These are phyloP conservation scores for Entelexis sorbosivorans DNA, from an alignment of 1,139 yeast genomes.

Conservation along the genomic window DNA sequence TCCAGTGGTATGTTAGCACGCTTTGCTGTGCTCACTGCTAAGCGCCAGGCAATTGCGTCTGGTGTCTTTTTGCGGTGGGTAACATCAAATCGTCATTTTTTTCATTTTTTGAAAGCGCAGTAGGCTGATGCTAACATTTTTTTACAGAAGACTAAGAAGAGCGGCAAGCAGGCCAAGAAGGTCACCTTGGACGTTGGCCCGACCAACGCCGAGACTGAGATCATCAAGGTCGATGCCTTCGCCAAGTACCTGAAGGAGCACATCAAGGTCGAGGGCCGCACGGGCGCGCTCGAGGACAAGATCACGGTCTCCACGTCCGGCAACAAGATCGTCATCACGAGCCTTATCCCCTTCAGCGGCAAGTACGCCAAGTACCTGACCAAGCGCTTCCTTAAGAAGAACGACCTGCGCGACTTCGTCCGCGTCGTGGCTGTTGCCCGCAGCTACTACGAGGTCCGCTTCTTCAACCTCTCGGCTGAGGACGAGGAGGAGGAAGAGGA, in stretches of 20 bases:
- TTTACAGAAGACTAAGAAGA: conserved; percentile 39
- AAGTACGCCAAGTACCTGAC: conserved; percentile 98
- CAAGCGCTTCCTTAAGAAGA: conserved; percentile 99
- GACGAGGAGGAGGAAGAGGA: conserved; percentile 78
- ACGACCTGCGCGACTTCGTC: conserved; percentile 97
- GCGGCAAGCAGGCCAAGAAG: conserved; percentile 54
- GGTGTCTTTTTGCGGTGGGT: conserved; percentile 22
- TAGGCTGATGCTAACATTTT: conserved; percentile 36
- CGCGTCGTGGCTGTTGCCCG: conserved; percentile 96
- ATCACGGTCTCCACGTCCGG: conserved; percentile 79
- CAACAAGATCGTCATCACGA: conserved; percentile 71
- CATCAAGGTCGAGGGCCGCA: conserved; percentile 95
- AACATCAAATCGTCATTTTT: conserved; percentile 20
- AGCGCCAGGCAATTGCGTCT: conserved; percentile 9
- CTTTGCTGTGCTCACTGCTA: conserved; percentile 30
- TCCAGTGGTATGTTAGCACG: conserved; percentile 66
- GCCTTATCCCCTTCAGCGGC: conserved; percentile 96
- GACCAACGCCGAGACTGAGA: conserved; percentile 93
- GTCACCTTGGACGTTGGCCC: conserved; percentile 75
- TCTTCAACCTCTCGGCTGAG: conserved; percentile 98
- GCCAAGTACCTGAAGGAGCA: conserved; percentile 97
- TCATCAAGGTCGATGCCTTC: conserved; percentile 91
- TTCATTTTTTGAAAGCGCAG: conserved; percentile 28
- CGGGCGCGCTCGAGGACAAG: conserved; percentile 95
- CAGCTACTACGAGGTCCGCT: conserved; percentile 95